phyloP scores from a whole-genome alignment of 345 rosid species.

The Arabis hirsuta region DNA sequence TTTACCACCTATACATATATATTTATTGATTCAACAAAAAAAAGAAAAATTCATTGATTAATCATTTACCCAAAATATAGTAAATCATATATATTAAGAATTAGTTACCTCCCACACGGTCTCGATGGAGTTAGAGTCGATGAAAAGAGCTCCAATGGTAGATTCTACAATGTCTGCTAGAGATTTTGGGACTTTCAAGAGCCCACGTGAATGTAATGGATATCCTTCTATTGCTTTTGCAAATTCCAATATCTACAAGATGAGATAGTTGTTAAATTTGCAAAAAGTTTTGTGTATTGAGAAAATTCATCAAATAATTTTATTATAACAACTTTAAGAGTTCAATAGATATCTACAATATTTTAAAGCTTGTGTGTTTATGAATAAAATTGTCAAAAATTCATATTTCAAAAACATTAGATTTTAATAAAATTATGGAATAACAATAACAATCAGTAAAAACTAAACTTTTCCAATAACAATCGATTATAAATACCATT shows the following conservation, averaged over 20 bases:
- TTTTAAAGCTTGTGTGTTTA: too few species aligned
- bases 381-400: too few species aligned
- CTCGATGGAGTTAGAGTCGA: conserved; percentile 50
- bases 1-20: conserved; percentile 50
- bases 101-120: conserved; percentile 58
- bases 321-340: too few species aligned
- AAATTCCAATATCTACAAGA: conserved; percentile 48
- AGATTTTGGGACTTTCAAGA: conserved; percentile 56
- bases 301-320: too few species aligned
- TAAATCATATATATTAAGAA: not conserved
- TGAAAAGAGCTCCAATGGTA: conserved; percentile 57
- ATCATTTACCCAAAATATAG: not conserved
- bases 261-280: too few species aligned
- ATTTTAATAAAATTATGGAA: too few species aligned
- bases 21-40: not conserved
- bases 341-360: too few species aligned
- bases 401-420: too few species aligned
- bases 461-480: too few species aligned
- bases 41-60: not conserved
- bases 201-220: conserved; percentile 67
- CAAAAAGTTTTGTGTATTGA: too few species aligned
- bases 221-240: conserved; percentile 44
- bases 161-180: conserved; percentile 73
- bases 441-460: too few species aligned
- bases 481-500: too few species aligned